Evolutionary conservation across 1,284 basidiomycete species (phyloP).

Genomic region (Tilletia horrida): DNA sequence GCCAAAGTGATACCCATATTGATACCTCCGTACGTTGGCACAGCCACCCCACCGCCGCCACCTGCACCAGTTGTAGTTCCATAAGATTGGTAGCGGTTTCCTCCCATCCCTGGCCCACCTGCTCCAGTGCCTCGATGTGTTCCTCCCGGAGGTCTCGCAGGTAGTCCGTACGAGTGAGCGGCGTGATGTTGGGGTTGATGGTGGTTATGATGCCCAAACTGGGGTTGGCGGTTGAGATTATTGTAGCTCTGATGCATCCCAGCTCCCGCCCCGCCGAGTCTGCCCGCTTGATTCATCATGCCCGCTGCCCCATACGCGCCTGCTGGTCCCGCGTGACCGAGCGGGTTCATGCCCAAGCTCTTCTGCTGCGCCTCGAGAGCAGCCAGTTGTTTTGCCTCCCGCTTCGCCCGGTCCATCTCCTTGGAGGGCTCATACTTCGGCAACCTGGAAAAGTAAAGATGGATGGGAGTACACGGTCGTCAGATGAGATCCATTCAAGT

Average conservation of each 20-base stretch:
- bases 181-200: background rate
- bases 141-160: background rate
- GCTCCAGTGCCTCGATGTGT: background rate
- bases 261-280: too few relatives aligned
- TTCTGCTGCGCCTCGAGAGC: constrained; percentile 8
- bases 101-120: background rate
- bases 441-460: constrained; percentile 25
- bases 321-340: too few relatives aligned
- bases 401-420: constrained; percentile 43
- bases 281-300: background rate
- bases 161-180: background rate
- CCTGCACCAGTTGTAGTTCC: background rate
- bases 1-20: too few relatives aligned
- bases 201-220: background rate
- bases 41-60: background rate
- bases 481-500: background rate
- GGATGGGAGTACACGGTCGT: background rate
- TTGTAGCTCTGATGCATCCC: too few relatives aligned
- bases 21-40: too few relatives aligned
- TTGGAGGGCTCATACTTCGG: constrained; percentile 52
- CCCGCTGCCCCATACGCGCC: background rate
- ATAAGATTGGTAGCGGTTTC: background rate
- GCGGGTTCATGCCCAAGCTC: background rate
- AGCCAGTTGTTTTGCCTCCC: constrained; percentile 11
- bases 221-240: too few relatives aligned